Evolutionary conservation across 768 basidiomycete genomes (phyloP).

Genomic region (Exidia glandulosa): DNA sequence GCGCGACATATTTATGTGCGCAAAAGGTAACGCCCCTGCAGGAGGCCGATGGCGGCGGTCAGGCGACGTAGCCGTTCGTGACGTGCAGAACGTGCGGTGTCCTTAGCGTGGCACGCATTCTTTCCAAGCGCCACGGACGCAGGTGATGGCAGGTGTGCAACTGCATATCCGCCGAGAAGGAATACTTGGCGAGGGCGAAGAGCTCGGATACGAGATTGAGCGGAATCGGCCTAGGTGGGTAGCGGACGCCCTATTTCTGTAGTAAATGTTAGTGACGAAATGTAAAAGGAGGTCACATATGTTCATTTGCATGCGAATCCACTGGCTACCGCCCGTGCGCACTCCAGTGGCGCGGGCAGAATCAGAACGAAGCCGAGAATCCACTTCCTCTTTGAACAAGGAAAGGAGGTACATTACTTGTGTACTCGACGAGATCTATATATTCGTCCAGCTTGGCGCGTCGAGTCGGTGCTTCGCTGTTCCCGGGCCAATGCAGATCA

Average conservation of each 20-base stretch:
- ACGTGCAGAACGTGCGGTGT: constrained; percentile 70
- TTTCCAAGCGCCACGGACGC: constrained; percentile 31
- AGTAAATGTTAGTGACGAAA: not conserved
- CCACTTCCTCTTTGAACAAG: constrained; percentile 31
- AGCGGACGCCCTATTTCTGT: constrained; percentile 36
- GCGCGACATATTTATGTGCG: too few species aligned
- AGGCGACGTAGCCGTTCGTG: constrained; percentile 77
- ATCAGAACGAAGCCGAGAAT: constrained; percentile 34
- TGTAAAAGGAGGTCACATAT: constrained; percentile 21
- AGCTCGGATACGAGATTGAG: constrained; percentile 68
- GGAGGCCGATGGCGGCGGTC: too few species aligned
- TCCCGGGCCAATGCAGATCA: constrained; percentile 47
- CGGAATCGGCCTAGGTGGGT: constrained; percentile 39
- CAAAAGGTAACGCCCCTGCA: too few species aligned
- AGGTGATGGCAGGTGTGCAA: constrained; percentile 53
- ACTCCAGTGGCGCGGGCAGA: constrained; percentile 45
- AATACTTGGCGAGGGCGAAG: constrained; percentile 31
- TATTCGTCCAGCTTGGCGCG: constrained; percentile 28
- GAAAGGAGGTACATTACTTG: constrained; percentile 40
- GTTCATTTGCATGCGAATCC: constrained; percentile 38
- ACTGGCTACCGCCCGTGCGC: constrained; percentile 31
- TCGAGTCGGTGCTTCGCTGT: constrained; percentile 36
- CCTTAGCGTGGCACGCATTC: constrained; percentile 47
- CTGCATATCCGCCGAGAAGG: constrained; percentile 21
- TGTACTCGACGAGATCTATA: constrained; percentile 54